Evolutionary conservation across 2,329 filamentous ascomycete species (phyloP).

Genomic region (Paraphoma sp.): DNA sequence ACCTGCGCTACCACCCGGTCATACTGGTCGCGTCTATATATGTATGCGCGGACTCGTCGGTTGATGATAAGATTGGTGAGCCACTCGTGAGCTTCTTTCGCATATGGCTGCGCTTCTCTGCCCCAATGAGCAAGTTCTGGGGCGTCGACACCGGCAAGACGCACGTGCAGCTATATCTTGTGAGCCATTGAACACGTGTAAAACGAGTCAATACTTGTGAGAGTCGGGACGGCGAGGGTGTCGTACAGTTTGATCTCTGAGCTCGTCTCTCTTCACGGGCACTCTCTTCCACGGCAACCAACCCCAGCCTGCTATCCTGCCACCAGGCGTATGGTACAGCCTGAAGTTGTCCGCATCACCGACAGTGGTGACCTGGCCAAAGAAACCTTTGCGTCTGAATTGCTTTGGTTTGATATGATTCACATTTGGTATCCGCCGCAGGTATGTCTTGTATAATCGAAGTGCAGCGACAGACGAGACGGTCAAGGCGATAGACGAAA

Average conservation of each 20-base stretch:
- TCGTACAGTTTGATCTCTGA: constrained; percentile 78
- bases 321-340: constrained; percentile 93
- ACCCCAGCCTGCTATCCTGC: constrained; percentile 86
- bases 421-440: constrained; percentile 83
- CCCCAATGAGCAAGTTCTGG: constrained; percentile 95
- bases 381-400: constrained; percentile 77
- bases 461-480: constrained; percentile 61
- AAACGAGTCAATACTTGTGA: neutral
- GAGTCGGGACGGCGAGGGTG: neutral
- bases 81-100: constrained; percentile 81
- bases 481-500: constrained; percentile 62
- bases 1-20: constrained; percentile 88
- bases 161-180: constrained; percentile 74
- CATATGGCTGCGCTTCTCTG: constrained; percentile 81
- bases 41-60: constrained; percentile 78
- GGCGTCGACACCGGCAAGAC: constrained; percentile 90
- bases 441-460: constrained; percentile 71
- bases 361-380: constrained; percentile 88
- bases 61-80: constrained; percentile 75
- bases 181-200: constrained; percentile 15
- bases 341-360: constrained; percentile 97
- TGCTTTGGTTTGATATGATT: constrained; percentile 75
- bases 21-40: constrained; percentile 90
- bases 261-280: constrained; percentile 69
- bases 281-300: constrained; percentile 78